Conservation (phyloP, 2,329 filamentous ascomycete species). For the Cadophora sp. region DNA sequence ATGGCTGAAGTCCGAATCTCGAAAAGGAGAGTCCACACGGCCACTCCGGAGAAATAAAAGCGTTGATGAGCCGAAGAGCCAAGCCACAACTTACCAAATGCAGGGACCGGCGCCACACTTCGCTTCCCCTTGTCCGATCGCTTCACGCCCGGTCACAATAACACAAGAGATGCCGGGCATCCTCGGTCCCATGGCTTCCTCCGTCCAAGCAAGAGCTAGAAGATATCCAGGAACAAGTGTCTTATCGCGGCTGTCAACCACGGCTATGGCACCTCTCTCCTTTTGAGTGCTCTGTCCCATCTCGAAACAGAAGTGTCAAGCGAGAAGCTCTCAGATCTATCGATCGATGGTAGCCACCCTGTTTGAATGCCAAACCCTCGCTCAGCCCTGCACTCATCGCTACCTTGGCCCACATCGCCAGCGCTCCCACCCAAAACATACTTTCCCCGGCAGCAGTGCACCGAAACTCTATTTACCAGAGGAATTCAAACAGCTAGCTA, state of each 20-base stretch:
- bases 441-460: conserved; percentile 5
- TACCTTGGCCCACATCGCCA: not conserved
- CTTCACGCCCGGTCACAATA: not conserved
- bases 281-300: not conserved
- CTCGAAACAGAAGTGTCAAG: not conserved
- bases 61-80: not conserved
- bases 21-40: not conserved
- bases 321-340: not conserved
- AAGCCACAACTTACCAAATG: conserved; percentile 7
- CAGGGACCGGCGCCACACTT: conserved; percentile 8
- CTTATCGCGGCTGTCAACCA: conserved; percentile 1
- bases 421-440: conserved; percentile 2
- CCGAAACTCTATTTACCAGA: conserved; percentile 14
- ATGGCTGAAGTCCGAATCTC: not conserved
- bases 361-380: not conserved
- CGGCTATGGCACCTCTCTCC: not conserved
- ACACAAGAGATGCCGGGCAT: not conserved
- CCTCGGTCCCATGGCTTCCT: not conserved
- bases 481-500: not conserved
- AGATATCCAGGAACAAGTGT: not conserved
- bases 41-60: not conserved
- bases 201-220: not conserved
- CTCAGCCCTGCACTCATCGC: conserved; percentile 8
- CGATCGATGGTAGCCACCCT: not conserved
- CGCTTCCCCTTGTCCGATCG: not conserved